Base-by-base conservation (phyloP, 75 land plant genomes). In the Picea sitchensis region DNA sequence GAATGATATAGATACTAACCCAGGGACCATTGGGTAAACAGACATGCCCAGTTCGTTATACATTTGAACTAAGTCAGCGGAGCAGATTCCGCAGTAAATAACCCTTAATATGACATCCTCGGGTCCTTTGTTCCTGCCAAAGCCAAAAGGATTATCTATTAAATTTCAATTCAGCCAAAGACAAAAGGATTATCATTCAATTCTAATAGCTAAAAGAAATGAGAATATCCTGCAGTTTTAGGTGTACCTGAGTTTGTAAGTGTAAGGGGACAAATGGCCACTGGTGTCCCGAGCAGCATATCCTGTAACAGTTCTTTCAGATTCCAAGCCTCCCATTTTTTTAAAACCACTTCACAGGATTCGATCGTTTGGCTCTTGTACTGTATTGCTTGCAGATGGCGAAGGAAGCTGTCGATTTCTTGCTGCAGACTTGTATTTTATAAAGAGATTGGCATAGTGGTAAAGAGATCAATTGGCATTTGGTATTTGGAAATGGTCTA, bases 21-120 rank as follows among this genome's bases (percentile, higher is more conserved):
- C 97, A 2, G 97, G 95, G 59, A 94, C 93, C 97, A 94, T 94
- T 82, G 97, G 97, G 62, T 94, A 94, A 31, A 87, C 76, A 60
- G 97, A 92, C 84, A 82, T 83, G 84, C 95, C 93, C 69, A 89
- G 82, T 51, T 90, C 86, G 76, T 94, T 91, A 58, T 81, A 88
- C 78, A 80, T 73, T 73, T 90, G 93, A 60, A 92, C 95, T 76
- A 94, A 58, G 67, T 94, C 97, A 15, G 93, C 83, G 85, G 92
- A 95, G 87, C 97, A 94, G 47, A 94, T 78, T 32, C 97, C 97
- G 74, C 97, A 94, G 82, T 79, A 92, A 17, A 86, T 78, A n/a
- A 94, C 95, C 81, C 84, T 88, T 34, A 94, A 15, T 17, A 76
- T 76, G 20, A 94, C 90, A 78, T 91, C 92, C 65, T 94, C 89